phyloP scores from a whole-genome alignment of 2,329 filamentous ascomycete species.

The Cladosporium sp. region DNA sequence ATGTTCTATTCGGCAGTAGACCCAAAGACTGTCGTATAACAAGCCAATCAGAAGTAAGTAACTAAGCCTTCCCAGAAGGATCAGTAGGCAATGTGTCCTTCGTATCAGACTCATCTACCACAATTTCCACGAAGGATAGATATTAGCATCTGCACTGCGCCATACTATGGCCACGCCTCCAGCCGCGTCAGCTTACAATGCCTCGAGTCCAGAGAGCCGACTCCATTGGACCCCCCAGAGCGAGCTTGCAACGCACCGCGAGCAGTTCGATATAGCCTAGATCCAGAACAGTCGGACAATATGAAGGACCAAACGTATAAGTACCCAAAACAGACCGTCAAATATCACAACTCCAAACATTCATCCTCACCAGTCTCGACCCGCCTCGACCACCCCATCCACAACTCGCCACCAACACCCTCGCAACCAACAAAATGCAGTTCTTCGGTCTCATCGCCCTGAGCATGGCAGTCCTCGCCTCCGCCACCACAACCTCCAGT shows the following conservation, averaged over 20 bases:
- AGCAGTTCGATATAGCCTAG: not conserved
- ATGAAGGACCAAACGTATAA: not conserved
- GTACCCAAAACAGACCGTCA: not conserved
- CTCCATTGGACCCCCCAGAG: not conserved
- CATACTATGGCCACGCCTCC: not conserved
- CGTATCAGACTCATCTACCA: too few species aligned
- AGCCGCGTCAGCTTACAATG: not conserved
- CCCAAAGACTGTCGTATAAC: too few species aligned
- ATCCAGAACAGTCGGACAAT: not conserved
- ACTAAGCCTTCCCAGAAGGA: too few species aligned
- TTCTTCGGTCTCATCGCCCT: not conserved
- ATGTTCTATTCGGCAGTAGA: too few species aligned
- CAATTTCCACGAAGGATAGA: too few species aligned
- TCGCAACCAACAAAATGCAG: not conserved
- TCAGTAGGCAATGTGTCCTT: too few species aligned
- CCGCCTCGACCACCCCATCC: not conserved
- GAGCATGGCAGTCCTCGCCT: slow-evolving; percentile 9
- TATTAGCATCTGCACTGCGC: not conserved
- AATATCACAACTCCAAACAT: not conserved
- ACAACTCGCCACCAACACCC: not conserved
- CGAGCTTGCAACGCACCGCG: not conserved
- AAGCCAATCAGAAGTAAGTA: too few species aligned
- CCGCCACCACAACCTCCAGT: slow-evolving; percentile 12
- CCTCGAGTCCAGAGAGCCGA: not conserved
- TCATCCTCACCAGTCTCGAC: not conserved